Evolutionary conservation across 2,329 filamentous ascomycete species (phyloP).

Genomic region (Cryoendolithus antarcticus): DNA sequence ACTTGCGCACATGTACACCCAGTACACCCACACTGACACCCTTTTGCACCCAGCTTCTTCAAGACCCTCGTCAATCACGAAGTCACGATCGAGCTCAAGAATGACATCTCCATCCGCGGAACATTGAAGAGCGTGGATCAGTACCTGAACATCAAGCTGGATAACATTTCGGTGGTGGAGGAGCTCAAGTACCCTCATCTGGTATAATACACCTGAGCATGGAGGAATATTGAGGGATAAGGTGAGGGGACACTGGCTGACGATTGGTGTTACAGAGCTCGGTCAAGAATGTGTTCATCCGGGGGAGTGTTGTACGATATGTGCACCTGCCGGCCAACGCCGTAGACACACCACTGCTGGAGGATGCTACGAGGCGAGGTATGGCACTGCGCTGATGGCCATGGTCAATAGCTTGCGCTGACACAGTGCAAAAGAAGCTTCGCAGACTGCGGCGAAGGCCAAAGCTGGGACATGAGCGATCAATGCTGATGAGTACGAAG

Average conservation of each 20-base stretch:
- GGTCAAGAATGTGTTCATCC: conserved; percentile 92
- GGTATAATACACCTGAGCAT: conserved; percentile 31
- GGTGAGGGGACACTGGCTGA: background rate
- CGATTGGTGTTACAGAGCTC: conserved; percentile 41
- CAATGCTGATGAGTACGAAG: too few species aligned
- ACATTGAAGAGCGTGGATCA: conserved; percentile 96
- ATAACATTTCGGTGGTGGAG: conserved; percentile 85
- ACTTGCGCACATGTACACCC: too few species aligned
- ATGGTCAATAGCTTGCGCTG: too few species aligned
- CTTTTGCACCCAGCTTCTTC: conserved; percentile 60
- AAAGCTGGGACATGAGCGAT: conserved; percentile 7
- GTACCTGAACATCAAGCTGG: conserved; percentile 98
- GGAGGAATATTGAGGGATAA: too few species aligned
- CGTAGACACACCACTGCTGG: conserved; percentile 74
- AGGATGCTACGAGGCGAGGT: conserved; percentile 86
- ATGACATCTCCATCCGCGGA: conserved; percentile 93
- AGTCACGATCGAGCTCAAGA: conserved; percentile 98
- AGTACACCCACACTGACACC: too few species aligned
- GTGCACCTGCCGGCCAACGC: conserved; percentile 73
- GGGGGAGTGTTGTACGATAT: conserved; percentile 84
- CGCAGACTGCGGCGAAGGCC: conserved; percentile 23
- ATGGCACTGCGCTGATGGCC: conserved; percentile 8
- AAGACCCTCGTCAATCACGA: conserved; percentile 96
- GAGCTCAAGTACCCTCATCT: conserved; percentile 92
- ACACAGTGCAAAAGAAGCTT: conserved; percentile 13